Evolutionary conservation across 257 asterid species (phyloP).

Genomic region (Linaria vulgaris): DNA sequence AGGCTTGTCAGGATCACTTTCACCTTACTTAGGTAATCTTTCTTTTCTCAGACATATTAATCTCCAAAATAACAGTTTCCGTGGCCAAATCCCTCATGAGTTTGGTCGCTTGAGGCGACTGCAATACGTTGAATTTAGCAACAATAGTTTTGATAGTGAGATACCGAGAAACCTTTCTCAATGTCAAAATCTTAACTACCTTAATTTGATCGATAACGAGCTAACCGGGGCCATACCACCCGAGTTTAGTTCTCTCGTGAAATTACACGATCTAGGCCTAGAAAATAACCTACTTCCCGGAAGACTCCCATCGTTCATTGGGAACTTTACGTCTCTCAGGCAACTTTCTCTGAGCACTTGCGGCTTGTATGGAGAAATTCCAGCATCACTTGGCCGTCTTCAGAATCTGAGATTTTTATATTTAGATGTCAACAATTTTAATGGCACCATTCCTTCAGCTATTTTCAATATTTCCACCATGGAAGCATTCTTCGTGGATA

Average conservation of each 20-base stretch:
- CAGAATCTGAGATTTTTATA: constrained; percentile 7
- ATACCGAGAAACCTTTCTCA: constrained; percentile 34
- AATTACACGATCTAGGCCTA: constrained; percentile 24
- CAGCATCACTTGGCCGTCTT: constrained; percentile 28
- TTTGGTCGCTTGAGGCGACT: constrained; percentile 29
- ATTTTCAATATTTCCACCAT: constrained; percentile 36
- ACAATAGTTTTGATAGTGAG: constrained; percentile 35
- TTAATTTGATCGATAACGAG: constrained; percentile 22
- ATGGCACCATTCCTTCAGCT: constrained; percentile 26
- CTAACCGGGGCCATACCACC: constrained; percentile 30
- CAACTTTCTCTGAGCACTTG: constrained; percentile 18
- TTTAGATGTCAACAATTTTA: constrained; percentile 14
- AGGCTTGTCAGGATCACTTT: constrained; percentile 30
- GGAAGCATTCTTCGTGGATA: neutral
- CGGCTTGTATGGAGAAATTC: constrained; percentile 32
- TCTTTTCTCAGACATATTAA: constrained; percentile 29
- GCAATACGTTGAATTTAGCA: constrained; percentile 19
- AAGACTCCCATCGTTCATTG: constrained; percentile 31
- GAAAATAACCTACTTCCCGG: constrained; percentile 31
- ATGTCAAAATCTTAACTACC: constrained; percentile 25
- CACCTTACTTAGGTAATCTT: constrained; percentile 39
- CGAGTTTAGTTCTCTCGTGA: constrained; percentile 25
- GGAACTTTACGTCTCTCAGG: constrained; percentile 31
- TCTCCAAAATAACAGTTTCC: constrained; percentile 29
- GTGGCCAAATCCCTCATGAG: constrained; percentile 32